Base-by-base conservation (phyloP, 2,329 filamentous ascomycete genomes). In the Thelonectria rubi region DNA sequence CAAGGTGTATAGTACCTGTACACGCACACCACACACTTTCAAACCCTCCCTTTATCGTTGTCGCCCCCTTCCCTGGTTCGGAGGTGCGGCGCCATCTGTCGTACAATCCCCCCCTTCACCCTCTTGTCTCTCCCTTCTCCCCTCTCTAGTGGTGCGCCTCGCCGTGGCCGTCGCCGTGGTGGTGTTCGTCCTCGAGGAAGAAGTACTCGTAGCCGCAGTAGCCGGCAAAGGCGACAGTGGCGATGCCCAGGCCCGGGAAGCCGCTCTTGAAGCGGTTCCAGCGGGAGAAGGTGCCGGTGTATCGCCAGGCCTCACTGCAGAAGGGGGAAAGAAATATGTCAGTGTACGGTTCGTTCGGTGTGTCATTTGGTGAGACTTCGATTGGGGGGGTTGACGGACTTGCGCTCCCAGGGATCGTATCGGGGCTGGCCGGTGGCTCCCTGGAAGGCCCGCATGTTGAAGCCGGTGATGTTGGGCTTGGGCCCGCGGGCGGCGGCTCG, bases 141-240 rank as follows among this genome's bases (percentile, higher is more conserved):
- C 18, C 64, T 57, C 43, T 70, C 64, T 80, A 89, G 63, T 73
- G 69, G 77, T 90, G 87, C 75, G 88, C 86, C 59, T 86, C 82
- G 65, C 80, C 82, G 67, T 89, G 85, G 42, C 75, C 80, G 48
- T 74, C 74, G 63, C 79, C 78, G 65, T 80, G 81, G 68, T 84
- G 87, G 70, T 89, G 86, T 65, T 89, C 86, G 65, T 94, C 90
- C 74, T 90, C 85, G 70, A 97, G 76, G 78, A 97, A 97, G 57
- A 96, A 80, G 78, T 95, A 87, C 82, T 99, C 95, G 79, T 93
- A 97, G 63, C 86, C 88, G 78, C 94, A 93, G 82, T 99, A 99
- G 65, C 83, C 89, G 51, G 90, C 88, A 78, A 99, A 99, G 47
- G 94, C 94, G 62, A 95, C 94, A 5, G 91, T 91, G 32, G 93